These are phyloP conservation scores for Yarrowia keelungensis DNA, from an alignment of 805 yeast genomes.

Conservation along the genomic window DNA sequence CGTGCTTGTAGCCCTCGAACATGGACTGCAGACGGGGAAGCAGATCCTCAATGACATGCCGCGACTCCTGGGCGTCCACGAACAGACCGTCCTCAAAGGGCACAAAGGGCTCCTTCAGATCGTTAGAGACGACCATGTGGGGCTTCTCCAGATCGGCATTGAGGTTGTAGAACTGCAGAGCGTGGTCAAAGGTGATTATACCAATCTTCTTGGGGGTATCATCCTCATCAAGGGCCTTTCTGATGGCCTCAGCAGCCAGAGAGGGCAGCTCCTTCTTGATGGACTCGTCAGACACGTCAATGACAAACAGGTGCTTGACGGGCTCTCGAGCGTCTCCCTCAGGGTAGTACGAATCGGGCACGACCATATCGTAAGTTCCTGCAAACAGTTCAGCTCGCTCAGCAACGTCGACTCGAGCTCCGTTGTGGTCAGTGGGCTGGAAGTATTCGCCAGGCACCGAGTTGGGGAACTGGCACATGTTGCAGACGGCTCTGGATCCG, in stretches of 20 bases:
- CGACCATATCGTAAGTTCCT: conserved; percentile 86
- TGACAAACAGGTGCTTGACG: conserved; percentile 71
- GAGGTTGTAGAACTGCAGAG: conserved; percentile 74
- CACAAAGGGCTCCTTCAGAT: conserved; percentile 78
- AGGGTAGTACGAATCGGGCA: conserved; percentile 73
- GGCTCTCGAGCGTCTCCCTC: conserved; percentile 53
- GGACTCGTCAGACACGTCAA: conserved; percentile 71
- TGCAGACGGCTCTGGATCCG: conserved; percentile 75
- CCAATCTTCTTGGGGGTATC: conserved; percentile 60
- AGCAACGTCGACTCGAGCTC: conserved; percentile 67
- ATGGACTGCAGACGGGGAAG: conserved; percentile 64
- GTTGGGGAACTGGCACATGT: conserved; percentile 82
- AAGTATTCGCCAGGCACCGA: conserved; percentile 70
- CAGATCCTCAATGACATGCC: conserved; percentile 68
- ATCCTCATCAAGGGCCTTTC: conserved; percentile 58
- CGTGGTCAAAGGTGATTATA: conserved; percentile 76
- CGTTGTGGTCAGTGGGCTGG: conserved; percentile 65
- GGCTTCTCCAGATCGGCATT: conserved; percentile 62
- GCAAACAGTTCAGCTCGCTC: conserved; percentile 75
- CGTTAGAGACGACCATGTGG: conserved; percentile 67
- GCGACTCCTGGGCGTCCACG: conserved; percentile 75
- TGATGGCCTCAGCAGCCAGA: conserved; percentile 72
- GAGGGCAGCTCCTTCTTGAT: conserved; percentile 65
- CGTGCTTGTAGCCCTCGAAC: conserved; percentile 51
- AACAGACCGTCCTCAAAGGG: conserved; percentile 79